Percentiles rank a stretch among this genome's conserved stretches.
Conservation (phyloP, 768 basidiomycete genomes). For the Hygrocybe punicea region DNA sequence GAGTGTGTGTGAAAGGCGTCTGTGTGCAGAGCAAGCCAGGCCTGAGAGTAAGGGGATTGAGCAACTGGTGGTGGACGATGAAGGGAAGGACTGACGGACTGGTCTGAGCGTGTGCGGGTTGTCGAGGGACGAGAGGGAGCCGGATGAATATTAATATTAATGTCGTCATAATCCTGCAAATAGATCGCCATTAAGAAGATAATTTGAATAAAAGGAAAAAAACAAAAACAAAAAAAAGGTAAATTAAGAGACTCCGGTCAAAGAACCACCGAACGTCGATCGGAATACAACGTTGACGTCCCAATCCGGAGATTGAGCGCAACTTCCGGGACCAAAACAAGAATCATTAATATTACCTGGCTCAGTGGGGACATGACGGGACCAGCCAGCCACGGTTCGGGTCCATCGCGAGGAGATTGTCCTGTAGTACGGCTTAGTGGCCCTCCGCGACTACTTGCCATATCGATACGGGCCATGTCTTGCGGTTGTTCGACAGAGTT, state of each 20-base stretch:
- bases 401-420: no score
- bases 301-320: no score
- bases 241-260: not conserved
- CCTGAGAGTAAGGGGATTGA: not conserved
- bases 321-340: no score
- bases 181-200: conserved; percentile 1
- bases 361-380: no score
- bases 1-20: not conserved
- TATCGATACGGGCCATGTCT: no score
- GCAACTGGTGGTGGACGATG: not conserved
- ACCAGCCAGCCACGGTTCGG: no score
- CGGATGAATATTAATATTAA: no score
- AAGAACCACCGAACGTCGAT: not conserved
- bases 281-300: not conserved
- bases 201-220: not conserved
- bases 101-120: not conserved
- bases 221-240: not conserved
- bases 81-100: not conserved
- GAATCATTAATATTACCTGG: no score
- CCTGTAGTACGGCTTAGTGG: no score
- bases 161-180: conserved; percentile 1
- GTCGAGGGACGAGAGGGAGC: not conserved
- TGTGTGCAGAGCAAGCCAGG: not conserved
- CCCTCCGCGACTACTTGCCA: no score
- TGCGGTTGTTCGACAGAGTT: no score